A percentile compares a stretch with the other conserved stretches of the same genome.
These are phyloP conservation scores for Orbilia blumenaviensis DNA, from an alignment of 2,329 filamentous ascomycete species.

Conservation along the genomic window DNA sequence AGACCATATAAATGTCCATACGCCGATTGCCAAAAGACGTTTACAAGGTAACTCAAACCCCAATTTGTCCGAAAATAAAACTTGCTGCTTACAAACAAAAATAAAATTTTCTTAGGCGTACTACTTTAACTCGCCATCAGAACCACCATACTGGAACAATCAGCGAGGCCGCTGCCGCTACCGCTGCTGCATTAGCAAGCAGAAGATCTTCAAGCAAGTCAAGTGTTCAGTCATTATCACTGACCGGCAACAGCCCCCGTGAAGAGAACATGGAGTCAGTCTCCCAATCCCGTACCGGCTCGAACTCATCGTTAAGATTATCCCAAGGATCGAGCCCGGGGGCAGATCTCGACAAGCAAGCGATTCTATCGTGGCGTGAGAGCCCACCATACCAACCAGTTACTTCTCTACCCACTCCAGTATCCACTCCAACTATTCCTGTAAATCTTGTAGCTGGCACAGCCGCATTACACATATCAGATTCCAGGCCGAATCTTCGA, in stretches of 20 bases:
- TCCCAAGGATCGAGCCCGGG: constrained; percentile 51
- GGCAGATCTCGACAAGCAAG: constrained; percentile 52
- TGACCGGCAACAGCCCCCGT: constrained; percentile 57
- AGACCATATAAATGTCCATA: constrained; percentile 97
- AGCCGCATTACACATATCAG: constrained; percentile 39
- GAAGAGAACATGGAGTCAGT: constrained; percentile 57
- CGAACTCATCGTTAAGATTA: constrained; percentile 54
- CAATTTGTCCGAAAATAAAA: not conserved
- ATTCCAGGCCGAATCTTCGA: constrained; percentile 28
- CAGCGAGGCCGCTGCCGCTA: constrained; percentile 89
- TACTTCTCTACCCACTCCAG: constrained; percentile 56
- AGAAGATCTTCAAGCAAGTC: constrained; percentile 57
- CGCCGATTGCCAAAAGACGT: constrained; percentile 97
- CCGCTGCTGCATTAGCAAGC: constrained; percentile 79
- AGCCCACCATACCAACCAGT: constrained; percentile 53
- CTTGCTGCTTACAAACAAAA: not conserved
- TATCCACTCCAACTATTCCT: constrained; percentile 57
- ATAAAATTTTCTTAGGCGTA: constrained; percentile 75
- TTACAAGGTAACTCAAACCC: constrained; percentile 68
- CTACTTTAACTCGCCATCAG: constrained; percentile 92
- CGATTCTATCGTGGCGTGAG: constrained; percentile 46
- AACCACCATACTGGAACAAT: constrained; percentile 95
- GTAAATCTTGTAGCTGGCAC: constrained; percentile 55
- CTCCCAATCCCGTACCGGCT: constrained; percentile 52
- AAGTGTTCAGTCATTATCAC: constrained; percentile 61